phyloP scores from a whole-genome alignment of 257 asterid genomes.

The Galeopsis tetrahit region DNA sequence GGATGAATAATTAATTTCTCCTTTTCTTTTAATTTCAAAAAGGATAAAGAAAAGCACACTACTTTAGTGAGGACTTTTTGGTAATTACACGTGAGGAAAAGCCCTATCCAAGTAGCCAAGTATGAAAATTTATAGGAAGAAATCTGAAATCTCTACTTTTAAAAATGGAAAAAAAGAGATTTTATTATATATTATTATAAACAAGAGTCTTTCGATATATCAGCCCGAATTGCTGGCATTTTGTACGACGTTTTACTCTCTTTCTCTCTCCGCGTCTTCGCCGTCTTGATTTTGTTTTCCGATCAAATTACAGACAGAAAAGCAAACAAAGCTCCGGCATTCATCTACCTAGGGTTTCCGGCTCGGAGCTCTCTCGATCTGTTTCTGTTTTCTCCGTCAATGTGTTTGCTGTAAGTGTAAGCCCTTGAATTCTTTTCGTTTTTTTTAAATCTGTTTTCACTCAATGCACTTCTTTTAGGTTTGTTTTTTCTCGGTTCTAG shows the following conservation, averaged over 20 bases:
- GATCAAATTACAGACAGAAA: constrained; percentile 40
- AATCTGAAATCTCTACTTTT: constrained; percentile 4
- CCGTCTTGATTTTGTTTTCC: constrained; percentile 40
- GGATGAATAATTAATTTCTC: no score
- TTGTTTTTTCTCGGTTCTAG: constrained; percentile 25
- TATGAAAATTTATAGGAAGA: background rate
- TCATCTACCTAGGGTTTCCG: constrained; percentile 50
- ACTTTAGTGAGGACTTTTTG: background rate
- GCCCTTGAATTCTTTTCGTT: constrained; percentile 23
- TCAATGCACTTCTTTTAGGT: constrained; percentile 19
- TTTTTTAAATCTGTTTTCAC: background rate
- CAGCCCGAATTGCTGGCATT: constrained; percentile 21
- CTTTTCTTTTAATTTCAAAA: background rate
- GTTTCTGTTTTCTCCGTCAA: constrained; percentile 35
- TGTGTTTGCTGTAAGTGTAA: constrained; percentile 54
- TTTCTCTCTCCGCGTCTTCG: constrained; percentile 37
- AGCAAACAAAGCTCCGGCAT: constrained; percentile 9
- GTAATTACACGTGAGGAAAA: background rate
- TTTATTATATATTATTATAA: background rate
- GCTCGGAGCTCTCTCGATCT: constrained; percentile 32
- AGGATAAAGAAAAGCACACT: background rate
- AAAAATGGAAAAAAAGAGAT: background rate
- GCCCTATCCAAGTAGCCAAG: background rate
- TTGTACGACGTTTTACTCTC: constrained; percentile 23
- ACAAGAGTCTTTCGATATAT: constrained; percentile 8